Evolutionary conservation across 192 early-diverging fungal genomes (phyloP).

Genomic region (Bifiguratus adelaidae): DNA sequence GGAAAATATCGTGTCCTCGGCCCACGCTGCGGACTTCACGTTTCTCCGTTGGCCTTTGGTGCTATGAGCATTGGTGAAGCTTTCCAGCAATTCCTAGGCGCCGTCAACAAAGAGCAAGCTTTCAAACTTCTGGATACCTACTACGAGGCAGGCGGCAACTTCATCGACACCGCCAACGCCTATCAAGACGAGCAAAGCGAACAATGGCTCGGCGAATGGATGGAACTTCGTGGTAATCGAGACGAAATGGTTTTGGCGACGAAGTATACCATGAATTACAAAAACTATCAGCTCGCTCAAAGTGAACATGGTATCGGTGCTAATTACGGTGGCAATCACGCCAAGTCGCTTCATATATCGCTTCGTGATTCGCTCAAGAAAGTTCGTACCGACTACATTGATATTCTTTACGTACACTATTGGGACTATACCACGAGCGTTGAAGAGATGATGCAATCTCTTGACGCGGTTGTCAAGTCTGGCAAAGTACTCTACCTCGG

Average conservation of each 20-base stretch:
- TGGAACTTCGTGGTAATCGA: constrained; percentile 26
- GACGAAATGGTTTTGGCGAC: constrained; percentile 46
- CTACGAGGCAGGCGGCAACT: constrained; percentile 34
- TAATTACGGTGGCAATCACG: constrained; percentile 22
- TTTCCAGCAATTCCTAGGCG: background rate
- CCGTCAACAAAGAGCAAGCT: constrained; percentile 19
- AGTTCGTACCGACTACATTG: constrained; percentile 29
- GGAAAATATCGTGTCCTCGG: background rate
- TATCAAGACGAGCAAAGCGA: constrained; percentile 47
- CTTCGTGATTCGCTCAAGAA: constrained; percentile 41
- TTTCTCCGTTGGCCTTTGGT: constrained; percentile 25
- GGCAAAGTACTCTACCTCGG: constrained; percentile 54
- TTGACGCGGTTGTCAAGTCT: constrained; percentile 43
- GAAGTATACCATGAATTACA: constrained; percentile 23
- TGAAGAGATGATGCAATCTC: constrained; percentile 48
- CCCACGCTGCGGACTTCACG: constrained; percentile 15
- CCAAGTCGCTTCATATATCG: constrained; percentile 33
- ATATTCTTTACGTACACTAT: constrained; percentile 31
- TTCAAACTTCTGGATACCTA: constrained; percentile 36
- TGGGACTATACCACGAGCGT: constrained; percentile 37
- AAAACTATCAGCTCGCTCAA: background rate
- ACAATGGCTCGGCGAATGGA: constrained; percentile 40
- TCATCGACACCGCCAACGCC: constrained; percentile 40
- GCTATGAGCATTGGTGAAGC: constrained; percentile 13
- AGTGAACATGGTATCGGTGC: background rate